Evolutionary conservation across 768 basidiomycete species (phyloP).

Genomic region (Rhizopogon salebrosus): DNA sequence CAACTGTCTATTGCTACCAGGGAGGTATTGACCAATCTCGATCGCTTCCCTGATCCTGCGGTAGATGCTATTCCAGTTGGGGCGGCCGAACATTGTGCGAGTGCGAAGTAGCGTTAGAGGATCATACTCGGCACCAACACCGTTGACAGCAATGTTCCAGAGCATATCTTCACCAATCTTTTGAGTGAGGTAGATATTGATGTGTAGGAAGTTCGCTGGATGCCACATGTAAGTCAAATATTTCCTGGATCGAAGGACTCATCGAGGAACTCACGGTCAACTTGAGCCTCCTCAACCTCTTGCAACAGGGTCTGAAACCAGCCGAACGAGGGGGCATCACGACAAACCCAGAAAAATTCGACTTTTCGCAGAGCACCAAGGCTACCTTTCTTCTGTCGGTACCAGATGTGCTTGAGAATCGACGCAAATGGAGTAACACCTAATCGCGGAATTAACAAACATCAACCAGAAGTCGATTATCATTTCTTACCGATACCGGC

Average conservation of each 20-base stretch:
- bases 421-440: conserved; percentile 94
- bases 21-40: conserved; percentile 76
- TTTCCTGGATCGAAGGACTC: neutral
- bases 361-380: conserved; percentile 81
- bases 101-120: conserved; percentile 85
- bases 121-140: conserved; percentile 80
- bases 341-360: conserved; percentile 93
- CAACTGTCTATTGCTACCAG: conserved; percentile 71
- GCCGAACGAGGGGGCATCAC: conserved; percentile 94
- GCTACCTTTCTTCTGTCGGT: conserved; percentile 74
- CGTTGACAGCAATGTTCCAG: conserved; percentile 89
- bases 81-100: conserved; percentile 88
- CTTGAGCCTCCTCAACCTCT: conserved; percentile 84
- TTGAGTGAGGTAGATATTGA: conserved; percentile 87
- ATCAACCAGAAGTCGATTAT: neutral
- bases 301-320: conserved; percentile 92
- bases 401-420: conserved; percentile 95
- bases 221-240: conserved; percentile 8
- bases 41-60: conserved; percentile 69
- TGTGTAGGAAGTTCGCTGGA: conserved; percentile 84
- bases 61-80: conserved; percentile 85
- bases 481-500: conserved; percentile 77
- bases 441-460: conserved; percentile 18
- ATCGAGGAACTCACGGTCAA: conserved; percentile 62
- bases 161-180: conserved; percentile 83